Evolutionary conservation across 345 rosid genomes (phyloP).

Genomic region (Moringa oleifera): DNA sequence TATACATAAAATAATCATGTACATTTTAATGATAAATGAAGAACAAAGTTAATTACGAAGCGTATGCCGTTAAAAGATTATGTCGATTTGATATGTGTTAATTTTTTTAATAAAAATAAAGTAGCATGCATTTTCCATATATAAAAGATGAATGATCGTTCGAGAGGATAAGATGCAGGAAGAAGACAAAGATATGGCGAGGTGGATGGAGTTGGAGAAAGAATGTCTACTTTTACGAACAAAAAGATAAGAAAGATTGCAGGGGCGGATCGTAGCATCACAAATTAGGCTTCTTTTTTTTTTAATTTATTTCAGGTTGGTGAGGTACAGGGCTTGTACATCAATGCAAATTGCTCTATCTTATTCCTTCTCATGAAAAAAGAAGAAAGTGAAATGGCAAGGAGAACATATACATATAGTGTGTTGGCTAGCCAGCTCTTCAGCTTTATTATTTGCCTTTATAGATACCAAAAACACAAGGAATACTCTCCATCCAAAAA

Average conservation of each 20-base stretch:
- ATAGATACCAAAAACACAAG: too few species aligned
- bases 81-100: too few species aligned
- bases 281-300: neutral
- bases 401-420: neutral
- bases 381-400: neutral
- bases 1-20: too few species aligned
- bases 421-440: too few species aligned
- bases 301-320: slow-evolving; percentile 5
- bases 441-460: neutral
- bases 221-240: slow-evolving; percentile 28
- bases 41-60: too few species aligned
- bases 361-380: neutral
- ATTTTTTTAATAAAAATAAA: too few species aligned
- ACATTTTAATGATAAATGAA: too few species aligned
- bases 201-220: slow-evolving; percentile 7
- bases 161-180: neutral
- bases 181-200: neutral
- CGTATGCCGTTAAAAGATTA: too few species aligned
- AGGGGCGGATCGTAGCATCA: slow-evolving; percentile 47
- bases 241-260: slow-evolving; percentile 18
- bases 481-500: too few species aligned
- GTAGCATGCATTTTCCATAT: too few species aligned
- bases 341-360: slow-evolving; percentile 13
- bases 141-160: too few species aligned
- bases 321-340: slow-evolving; percentile 7